These are phyloP conservation scores for Citrus mangshanensis DNA, from an alignment of 345 rosid species.

Conservation along the genomic window DNA sequence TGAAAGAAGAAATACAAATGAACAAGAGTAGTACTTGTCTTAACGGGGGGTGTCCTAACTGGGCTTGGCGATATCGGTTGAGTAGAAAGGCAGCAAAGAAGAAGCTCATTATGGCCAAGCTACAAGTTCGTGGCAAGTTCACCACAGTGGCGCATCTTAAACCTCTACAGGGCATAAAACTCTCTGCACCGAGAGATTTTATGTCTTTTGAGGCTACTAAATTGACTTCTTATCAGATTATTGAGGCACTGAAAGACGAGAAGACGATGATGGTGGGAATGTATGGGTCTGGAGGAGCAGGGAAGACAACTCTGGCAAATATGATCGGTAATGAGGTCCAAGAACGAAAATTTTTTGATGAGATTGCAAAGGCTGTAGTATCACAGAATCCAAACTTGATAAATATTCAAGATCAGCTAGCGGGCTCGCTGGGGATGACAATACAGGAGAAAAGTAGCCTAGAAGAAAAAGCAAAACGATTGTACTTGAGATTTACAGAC, in stretches of 20 bases:
- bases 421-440: neutral
- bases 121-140: neutral
- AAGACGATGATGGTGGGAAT: conserved; percentile 8
- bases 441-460: neutral
- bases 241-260: neutral
- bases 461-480: neutral
- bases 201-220: neutral
- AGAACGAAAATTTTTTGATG: conserved; percentile 4
- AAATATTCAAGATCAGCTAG: neutral
- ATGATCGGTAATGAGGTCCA: neutral
- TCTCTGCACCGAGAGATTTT: neutral
- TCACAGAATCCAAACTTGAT: neutral
- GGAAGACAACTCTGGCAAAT: neutral
- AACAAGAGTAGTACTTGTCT: neutral
- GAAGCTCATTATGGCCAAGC: neutral
- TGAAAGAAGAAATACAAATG: neutral
- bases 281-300: conserved; percentile 17
- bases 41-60: neutral
- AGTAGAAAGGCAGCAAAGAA: neutral
- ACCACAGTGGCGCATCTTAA: neutral
- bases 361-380: neutral
- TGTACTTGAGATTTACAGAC: neutral
- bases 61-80: neutral
- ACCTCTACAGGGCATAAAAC: neutral
- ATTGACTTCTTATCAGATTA: neutral